Evolutionary conservation across 2,329 filamentous ascomycete species (phyloP).

Genomic region (Tolypocladium ovalisporum): DNA sequence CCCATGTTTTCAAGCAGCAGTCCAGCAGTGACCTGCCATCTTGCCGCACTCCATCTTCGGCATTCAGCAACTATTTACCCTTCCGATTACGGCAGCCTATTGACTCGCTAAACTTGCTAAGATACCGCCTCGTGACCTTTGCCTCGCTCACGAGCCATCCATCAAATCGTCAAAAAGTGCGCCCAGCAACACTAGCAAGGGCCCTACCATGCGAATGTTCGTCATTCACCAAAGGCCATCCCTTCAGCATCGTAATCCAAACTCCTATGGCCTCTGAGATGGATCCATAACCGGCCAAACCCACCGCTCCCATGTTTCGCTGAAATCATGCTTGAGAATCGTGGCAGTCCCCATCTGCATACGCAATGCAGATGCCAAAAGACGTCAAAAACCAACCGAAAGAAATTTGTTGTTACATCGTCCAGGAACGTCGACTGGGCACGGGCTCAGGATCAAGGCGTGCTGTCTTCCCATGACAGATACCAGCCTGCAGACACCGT

Average conservation of each 20-base stretch:
- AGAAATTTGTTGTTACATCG: conserved; percentile 18
- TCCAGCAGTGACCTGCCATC: background rate
- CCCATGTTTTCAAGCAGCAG: background rate
- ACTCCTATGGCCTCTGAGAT: conserved; percentile 8
- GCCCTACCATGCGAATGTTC: conserved; percentile 3
- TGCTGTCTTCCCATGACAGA: background rate
- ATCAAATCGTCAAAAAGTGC: conserved; percentile 2
- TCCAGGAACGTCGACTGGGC: conserved; percentile 3
- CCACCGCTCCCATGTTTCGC: conserved; percentile 6
- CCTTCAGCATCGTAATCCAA: conserved; percentile 11
- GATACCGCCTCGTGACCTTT: background rate
- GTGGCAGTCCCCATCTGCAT: background rate
- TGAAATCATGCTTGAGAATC: conserved; percentile 3
- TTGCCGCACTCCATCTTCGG: background rate
- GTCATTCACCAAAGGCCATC: conserved; percentile 8
- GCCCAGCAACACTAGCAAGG: background rate
- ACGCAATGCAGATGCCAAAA: conserved; percentile 2
- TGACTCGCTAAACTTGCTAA: background rate
- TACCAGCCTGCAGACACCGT: background rate
- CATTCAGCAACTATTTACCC: background rate
- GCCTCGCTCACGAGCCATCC: background rate
- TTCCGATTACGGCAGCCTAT: background rate
- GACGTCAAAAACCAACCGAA: background rate
- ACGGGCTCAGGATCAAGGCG: background rate
- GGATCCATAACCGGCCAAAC: conserved; percentile 5